Evolutionary conservation across 192 early-diverging fungal genomes (phyloP).

Genomic region (Gaertneriomyces sp.): DNA sequence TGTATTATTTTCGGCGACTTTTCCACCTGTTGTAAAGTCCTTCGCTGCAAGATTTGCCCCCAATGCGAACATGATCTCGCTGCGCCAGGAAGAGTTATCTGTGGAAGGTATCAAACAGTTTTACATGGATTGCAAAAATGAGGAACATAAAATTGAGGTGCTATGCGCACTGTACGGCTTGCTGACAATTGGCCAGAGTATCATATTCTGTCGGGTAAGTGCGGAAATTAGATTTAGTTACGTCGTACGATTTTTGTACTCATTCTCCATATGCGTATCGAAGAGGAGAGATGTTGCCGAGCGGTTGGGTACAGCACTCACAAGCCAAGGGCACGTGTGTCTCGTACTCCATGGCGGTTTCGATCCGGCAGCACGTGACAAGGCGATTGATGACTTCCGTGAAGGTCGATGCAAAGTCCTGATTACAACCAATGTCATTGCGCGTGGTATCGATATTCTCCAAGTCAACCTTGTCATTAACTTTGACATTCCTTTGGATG

Average conservation of each 20-base stretch:
- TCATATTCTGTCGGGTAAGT: conserved; percentile 85
- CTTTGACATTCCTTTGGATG: conserved; percentile 86
- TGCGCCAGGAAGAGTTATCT: conserved; percentile 84
- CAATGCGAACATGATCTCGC: conserved; percentile 77
- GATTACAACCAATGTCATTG: conserved; percentile 94
- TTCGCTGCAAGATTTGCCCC: conserved; percentile 84
- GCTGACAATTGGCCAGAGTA: conserved; percentile 91
- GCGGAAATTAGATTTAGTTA: conserved; percentile 1
- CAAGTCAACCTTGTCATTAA: conserved; percentile 96
- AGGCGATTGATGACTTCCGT: conserved; percentile 90
- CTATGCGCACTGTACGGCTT: conserved; percentile 58
- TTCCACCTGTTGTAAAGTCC: conserved; percentile 67
- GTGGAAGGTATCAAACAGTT: conserved; percentile 95
- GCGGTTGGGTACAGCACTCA: conserved; percentile 69
- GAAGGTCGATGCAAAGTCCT: conserved; percentile 86
- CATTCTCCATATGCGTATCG: conserved; percentile 3
- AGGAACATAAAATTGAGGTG: conserved; percentile 68
- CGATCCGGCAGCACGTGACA: conserved; percentile 74
- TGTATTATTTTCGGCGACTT: conserved; percentile 95
- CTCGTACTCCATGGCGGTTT: conserved; percentile 81
- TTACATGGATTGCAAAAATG: conserved; percentile 87
- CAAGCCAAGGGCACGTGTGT: conserved; percentile 76
- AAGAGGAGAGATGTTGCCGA: conserved; percentile 83
- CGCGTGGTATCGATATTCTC: conserved; percentile 95
- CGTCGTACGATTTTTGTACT: not conserved